These are phyloP conservation scores for Trichophyton simii DNA, from an alignment of 2,329 filamentous ascomycete species.

Conservation along the genomic window DNA sequence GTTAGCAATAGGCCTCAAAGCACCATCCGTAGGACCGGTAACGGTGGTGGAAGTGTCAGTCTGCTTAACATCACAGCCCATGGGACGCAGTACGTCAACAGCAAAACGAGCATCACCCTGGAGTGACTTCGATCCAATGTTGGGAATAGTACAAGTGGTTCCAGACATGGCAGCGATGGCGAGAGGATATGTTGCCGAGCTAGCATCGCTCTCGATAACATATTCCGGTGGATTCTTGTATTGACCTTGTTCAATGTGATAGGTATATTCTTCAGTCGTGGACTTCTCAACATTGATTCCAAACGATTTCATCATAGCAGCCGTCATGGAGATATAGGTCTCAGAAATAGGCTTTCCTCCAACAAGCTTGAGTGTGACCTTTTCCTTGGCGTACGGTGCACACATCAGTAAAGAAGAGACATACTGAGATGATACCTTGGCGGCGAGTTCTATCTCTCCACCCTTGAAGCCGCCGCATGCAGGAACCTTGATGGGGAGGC, in stretches of 20 bases:
- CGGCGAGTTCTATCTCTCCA: conserved; percentile 79
- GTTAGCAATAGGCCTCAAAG: conserved; percentile 60
- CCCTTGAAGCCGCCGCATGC: conserved; percentile 74
- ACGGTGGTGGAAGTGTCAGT: conserved; percentile 80
- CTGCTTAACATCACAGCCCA: conserved; percentile 87
- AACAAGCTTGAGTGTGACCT: conserved; percentile 77
- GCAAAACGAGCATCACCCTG: conserved; percentile 95
- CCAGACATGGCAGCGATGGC: conserved; percentile 91
- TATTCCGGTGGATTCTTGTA: conserved; percentile 82
- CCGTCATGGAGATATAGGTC: conserved; percentile 97
- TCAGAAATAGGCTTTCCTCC: conserved; percentile 98
- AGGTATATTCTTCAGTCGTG: conserved; percentile 69
- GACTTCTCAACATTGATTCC: conserved; percentile 71
- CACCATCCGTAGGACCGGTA: conserved; percentile 65
- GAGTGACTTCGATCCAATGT: conserved; percentile 82
- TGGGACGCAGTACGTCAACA: conserved; percentile 73
- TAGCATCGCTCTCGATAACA: conserved; percentile 89
- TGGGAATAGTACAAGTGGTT: conserved; percentile 88
- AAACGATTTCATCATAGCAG: conserved; percentile 91
- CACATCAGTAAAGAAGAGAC: conserved; percentile 96
- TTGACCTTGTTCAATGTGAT: conserved; percentile 73
- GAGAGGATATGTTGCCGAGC: conserved; percentile 90
- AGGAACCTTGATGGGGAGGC: conserved; percentile 69
- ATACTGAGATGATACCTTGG: conserved; percentile 97
- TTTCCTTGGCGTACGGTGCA: conserved; percentile 87